Evolutionary conservation across 1,284 basidiomycete species (phyloP), one percentile per base, ranked within the genome.

Genomic region (Pyrrhoderma lamaoense): DNA sequence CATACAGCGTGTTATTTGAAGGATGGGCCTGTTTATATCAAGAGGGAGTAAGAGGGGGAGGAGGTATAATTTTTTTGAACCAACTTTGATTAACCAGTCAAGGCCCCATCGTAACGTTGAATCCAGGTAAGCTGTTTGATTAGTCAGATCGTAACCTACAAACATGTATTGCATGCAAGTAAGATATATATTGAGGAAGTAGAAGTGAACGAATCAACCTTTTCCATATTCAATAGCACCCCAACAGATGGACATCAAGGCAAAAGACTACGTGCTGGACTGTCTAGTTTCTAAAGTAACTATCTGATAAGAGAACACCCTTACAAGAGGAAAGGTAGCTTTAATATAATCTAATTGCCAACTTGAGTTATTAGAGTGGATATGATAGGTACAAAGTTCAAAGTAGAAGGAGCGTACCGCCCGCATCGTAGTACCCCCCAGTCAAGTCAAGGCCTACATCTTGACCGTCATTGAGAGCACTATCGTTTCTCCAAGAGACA

Each of bases 391-490:
- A 5, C 14, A 36, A 52, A 42, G 27, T 27, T 31, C 27, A 22
- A 23, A 40, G n/a, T n/a, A n/a, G 47, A 47, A 43, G 16, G 21
- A 38, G 57, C 69, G 49, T 59, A 85, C 85, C 83, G 70, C 87
- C 93, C 49, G 93, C 92, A 72, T 95, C 93, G 61, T 90, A 95
- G 66, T 85, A 95, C 3, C 93, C 93, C 58, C 91, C 91, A 21
- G 74, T 79, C 42, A 96, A 70, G 65, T 96, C 87, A 14, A 92
- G 62, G 2, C 74, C 73, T 27, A 76, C 82, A 58, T 91, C 85
- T 51, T 72, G 66, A 8, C 93, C 93, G 66, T 97, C 93, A 23
- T 80, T 68, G 22, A 85, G 61, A 18, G 79, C 77, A 62, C 85
- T 90, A 55, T 83, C 77, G 60, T 96, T 95, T 47, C 93, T 75